Evolutionary conservation across 1,284 basidiomycete species (phyloP), one percentile per base, ranked within the genome.

Genomic region (Singerocomus rubriflavus): DNA sequence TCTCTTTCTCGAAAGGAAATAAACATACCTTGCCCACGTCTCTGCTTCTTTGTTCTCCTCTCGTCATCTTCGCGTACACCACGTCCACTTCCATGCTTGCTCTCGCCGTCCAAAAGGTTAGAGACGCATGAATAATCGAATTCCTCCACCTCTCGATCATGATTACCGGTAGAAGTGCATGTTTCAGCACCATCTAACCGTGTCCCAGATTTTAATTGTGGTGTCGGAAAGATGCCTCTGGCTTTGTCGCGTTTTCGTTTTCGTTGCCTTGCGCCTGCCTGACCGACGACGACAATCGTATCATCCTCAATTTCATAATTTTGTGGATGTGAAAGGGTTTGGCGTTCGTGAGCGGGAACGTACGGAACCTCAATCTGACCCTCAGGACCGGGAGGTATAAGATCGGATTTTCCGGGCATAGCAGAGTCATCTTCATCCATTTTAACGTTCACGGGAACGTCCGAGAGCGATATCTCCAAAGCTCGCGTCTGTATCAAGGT

Each of bases 81-180:
- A 60, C 64, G 47, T 73, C 72, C 51, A 74, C 71, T 29, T 57
- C 56, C 56, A 48, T 14, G 48, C 46, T 40, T 46, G 41, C 74
- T 73, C 54, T 81, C 78, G 13, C 46, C 32, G 61, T 96, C 93
- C 54, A 96, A 71, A 49, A 94, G 80, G 64, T 92, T 93, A 10
- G 88, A 81, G 36, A 80, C 82, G 5, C 75, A 70, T 3, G 78
- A 70, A 65, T 93, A 95, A 70, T 93, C 90, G 64, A 93, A 94
- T 34, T 73, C 73, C 41, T 77, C 78, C 38, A 73, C 69, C 37
- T 58, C 58, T 30, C 58, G 59, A 27, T 58, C 57, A 31, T 55
- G 50, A 50, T 62, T 56, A 41, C 35, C 57, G 31, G 52, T 44
- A 30, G 46, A 52, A 50, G 44, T 14, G 27, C 48, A 48, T 9